Evolutionary conservation across 2,329 filamentous ascomycete species (phyloP), one percentile per base, ranked within the genome.

Genomic region (Sordariomycetes sp.): DNA sequence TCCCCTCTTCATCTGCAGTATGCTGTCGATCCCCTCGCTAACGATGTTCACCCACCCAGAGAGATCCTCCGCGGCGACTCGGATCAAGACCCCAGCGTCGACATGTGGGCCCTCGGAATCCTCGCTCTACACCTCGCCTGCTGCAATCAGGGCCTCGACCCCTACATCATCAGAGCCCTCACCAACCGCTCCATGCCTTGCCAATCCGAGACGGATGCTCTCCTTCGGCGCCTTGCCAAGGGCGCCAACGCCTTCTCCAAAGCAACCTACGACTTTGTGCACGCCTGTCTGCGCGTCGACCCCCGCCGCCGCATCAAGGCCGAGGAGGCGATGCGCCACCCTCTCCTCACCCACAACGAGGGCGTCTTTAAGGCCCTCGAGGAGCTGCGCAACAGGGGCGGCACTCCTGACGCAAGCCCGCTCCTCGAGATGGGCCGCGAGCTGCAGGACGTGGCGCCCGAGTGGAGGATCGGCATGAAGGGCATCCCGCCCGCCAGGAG

Each of bases 51-150:
- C n/a, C 51, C n/a, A 13, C 22, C 50, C 28, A 56, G 36, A 13
- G 42, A 51, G 35, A 55, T 55, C 24, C 20, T 55, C 36, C 42
- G 36, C 36, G 22, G 20, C 7, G 42, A 28, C 34, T 45, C 15
- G 20, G 48, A 42, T 57, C 45, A 34, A 22, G 54, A 28, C 36
- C 63, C 60, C 17, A 70, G 57, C 55, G 74, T 78, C 6, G 78
- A 81, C 59, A 73, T 80, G 24, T 81, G 78, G 78, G 73, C 77
- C 3, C 63, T 80, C 17, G 78, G 78, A 0, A 68, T 79, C 56
- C 67, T 80, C 3, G 62, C 69, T 0, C 59, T 79, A 1, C 67
- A 70, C 24, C 62, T 74, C 32, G 58, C 72, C 20, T 32, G 45
- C 35, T 15, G 48, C 25, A 52, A 57, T 22, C 35, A 39, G 6